These are phyloP conservation scores for Nannizziopsis arthrosporioides DNA, from an alignment of 2,329 filamentous ascomycete genomes.

Conservation along the genomic window DNA sequence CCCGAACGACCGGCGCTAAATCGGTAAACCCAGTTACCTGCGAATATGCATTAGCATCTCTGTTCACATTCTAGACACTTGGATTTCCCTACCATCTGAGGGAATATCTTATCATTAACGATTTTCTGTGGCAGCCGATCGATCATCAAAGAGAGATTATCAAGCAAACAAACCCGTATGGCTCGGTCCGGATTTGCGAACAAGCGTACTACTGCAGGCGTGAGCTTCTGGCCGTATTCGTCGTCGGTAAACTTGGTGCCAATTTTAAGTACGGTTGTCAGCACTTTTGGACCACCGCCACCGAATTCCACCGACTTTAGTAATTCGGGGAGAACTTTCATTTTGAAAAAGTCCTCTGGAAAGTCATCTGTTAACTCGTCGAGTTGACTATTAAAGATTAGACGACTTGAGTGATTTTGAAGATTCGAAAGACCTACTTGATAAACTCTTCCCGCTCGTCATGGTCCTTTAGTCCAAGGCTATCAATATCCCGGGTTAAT, in stretches of 20 bases:
- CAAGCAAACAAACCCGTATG: slow-evolving; percentile 78
- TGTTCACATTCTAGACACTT: neutral
- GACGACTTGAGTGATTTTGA: slow-evolving; percentile 1
- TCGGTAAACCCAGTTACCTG: slow-evolving; percentile 92
- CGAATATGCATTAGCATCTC: slow-evolving; percentile 3
- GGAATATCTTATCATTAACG: slow-evolving; percentile 94
- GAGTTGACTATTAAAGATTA: slow-evolving; percentile 46
- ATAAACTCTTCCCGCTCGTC: slow-evolving; percentile 76
- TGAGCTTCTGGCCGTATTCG: slow-evolving; percentile 75
- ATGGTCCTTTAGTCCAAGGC: slow-evolving; percentile 74
- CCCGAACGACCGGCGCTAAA: slow-evolving; percentile 75
- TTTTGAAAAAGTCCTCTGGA: slow-evolving; percentile 94
- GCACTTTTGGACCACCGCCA: slow-evolving; percentile 83
- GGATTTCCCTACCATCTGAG: slow-evolving; percentile 57
- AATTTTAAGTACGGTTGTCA: slow-evolving; percentile 81
- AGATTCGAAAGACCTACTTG: slow-evolving; percentile 38
- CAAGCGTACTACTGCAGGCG: slow-evolving; percentile 72
- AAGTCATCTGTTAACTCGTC: slow-evolving; percentile 85
- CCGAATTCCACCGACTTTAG: slow-evolving; percentile 99
- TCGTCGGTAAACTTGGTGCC: slow-evolving; percentile 74
- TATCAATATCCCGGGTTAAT: slow-evolving; percentile 84
- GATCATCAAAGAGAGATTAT: slow-evolving; percentile 82
- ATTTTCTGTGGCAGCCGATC: slow-evolving; percentile 76
- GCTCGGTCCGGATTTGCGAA: slow-evolving; percentile 88
- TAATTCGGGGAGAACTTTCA: slow-evolving; percentile 88